Evolutionary conservation across 148 eudicot genomes (phyloP).

Genomic region (Rhododendron molle): DNA sequence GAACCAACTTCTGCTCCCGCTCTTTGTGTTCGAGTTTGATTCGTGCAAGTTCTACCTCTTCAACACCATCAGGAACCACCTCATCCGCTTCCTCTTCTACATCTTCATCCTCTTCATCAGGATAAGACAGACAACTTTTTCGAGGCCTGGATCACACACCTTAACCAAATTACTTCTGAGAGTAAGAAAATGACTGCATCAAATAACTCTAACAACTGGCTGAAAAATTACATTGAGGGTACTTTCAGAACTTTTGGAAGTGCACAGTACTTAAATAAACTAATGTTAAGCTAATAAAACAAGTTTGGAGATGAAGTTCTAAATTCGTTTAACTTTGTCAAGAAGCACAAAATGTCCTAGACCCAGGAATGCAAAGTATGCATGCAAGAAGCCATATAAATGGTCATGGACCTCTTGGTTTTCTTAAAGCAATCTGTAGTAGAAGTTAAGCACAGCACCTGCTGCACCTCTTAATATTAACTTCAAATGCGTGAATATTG

Average conservation of each 20-base stretch:
- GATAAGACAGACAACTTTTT: conserved; percentile 65
- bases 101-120: conserved; percentile 90
- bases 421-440: background rate
- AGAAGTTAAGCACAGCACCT: background rate
- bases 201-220: background rate
- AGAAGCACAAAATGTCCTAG: background rate
- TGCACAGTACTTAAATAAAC: background rate
- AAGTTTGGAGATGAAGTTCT: background rate
- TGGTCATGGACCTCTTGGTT: background rate
- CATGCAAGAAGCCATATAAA: conserved; percentile 1
- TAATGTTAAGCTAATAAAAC: background rate
- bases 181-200: background rate
- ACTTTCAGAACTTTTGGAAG: background rate
- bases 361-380: background rate
- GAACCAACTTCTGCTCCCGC: conserved; percentile 63
- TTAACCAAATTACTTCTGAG: conserved; percentile 8
- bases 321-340: background rate
- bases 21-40: conserved; percentile 84
- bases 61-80: conserved; percentile 99
- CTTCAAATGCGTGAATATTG: background rate
- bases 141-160: conserved; percentile 68
- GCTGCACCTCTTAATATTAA: background rate
- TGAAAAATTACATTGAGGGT: background rate
- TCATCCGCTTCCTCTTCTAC: conserved; percentile 97
- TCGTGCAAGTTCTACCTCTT: conserved; percentile 95